Evolutionary conservation across 2,329 filamentous ascomycete species (phyloP), one percentile per base, ranked within the genome.

Genomic region (Botrytis cinerea): DNA sequence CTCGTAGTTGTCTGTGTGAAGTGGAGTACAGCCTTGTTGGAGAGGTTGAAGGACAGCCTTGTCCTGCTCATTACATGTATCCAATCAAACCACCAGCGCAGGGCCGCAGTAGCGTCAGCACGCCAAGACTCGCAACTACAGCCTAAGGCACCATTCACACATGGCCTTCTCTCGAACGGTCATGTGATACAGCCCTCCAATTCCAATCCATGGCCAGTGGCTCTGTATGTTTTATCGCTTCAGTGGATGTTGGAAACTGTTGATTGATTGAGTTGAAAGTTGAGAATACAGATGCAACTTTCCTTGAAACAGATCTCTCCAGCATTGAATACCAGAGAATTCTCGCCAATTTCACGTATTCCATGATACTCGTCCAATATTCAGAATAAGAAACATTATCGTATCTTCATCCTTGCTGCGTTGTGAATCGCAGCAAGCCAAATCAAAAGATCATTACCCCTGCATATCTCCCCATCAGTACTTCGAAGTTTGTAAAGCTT

Each of bases 401-500:
- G 28, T n/a, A 66, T 66, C 46, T 59, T 38, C 61, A 72, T 72
- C 71, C 71, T 72, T 72, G 70, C 54, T 60, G 51, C 40, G 8
- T 46, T 28, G 35, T 43, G 16, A 51, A 40, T 20, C 45, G 28
- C 28, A 69, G 51, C 62, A 68, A 43, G 38, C 61, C 62, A 67
- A 51, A 59, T 5, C 35, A 46, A 67, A 67, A 66, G 61, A 66
- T n/a, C 64, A 45, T 32, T 62, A 72, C 71, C 71, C 71, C 71
- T 72, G 71, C 57, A 72, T 67, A 57, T 60, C 57, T 72, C 60
- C 38, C 71, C 54, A 68, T 68, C 63, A 72, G 22, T 69, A 68
- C 71, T 69, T 48, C 43, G 71, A 67, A 69, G 71, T 68, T 67
- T 66, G 62, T 57, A 57, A 66, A 67, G 61, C 70, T 72, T 68